These are phyloP conservation scores for Claviceps monticola DNA, from an alignment of 2,329 filamentous ascomycete genomes.

Conservation along the genomic window DNA sequence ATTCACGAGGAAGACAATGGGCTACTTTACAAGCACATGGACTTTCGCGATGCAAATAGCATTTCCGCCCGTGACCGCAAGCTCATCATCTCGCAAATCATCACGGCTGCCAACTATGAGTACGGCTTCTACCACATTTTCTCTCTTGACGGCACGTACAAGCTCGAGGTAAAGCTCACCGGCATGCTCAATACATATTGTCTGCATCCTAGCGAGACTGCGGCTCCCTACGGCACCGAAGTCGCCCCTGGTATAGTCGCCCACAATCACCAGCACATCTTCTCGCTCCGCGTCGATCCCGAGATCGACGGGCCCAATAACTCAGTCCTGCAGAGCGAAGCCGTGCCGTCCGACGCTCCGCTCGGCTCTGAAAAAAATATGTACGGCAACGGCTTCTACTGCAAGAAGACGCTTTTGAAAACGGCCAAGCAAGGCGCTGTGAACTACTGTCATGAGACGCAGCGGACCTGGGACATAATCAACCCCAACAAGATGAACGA, in stretches of 20 bases:
- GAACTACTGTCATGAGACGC: constrained; percentile 16
- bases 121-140: constrained; percentile 30
- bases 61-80: constrained; percentile 44
- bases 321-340: constrained; percentile 58
- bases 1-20: constrained; percentile 32
- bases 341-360: constrained; percentile 43
- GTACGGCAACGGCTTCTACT: constrained; percentile 60
- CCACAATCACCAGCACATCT: constrained; percentile 59
- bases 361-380: constrained; percentile 56
- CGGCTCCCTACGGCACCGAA: constrained; percentile 42
- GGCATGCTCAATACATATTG: constrained; percentile 29
- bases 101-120: constrained; percentile 54
- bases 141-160: constrained; percentile 51
- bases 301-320: constrained; percentile 49
- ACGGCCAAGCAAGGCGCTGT: constrained; percentile 12
- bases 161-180: constrained; percentile 39
- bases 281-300: constrained; percentile 52
- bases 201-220: constrained; percentile 24
- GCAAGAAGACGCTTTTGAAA: constrained; percentile 14
- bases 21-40: constrained; percentile 51
- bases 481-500: constrained; percentile 28
- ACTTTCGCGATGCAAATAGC: constrained; percentile 44
- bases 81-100: constrained; percentile 49
- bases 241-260: constrained; percentile 49
- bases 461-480: constrained; percentile 20